Evolutionary conservation across 805 yeast species (phyloP), one percentile per base, ranked within the genome.

Genomic region (Lipomyces chichibuensis): DNA sequence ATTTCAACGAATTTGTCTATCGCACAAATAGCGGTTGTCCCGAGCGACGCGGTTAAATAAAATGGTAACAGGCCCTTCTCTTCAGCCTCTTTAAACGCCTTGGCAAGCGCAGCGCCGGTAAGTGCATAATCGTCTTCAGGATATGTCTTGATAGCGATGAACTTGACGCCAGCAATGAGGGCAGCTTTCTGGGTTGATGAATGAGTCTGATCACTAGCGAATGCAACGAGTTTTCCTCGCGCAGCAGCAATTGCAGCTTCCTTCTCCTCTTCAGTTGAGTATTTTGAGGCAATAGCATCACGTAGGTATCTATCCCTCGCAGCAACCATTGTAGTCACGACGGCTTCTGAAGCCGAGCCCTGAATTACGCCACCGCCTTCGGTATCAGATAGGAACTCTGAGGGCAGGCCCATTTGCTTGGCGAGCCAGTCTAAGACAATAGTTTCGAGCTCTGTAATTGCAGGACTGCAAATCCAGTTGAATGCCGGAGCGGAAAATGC

Each of bases 371-470:
- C 74, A 11, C 74, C 73, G n/a, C 74, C 74, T 9, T 51, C 65
- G 17, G 69, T 70, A n/a, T 52, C 57, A 14, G 74, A 72, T 27
- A 70, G 52, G 54, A 71, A 72, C 11, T 54, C 39, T 14, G 64
- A 54, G 3, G 74, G 72, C 20, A 72, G 59, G 13, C 51, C 60
- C 53, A 71, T 58, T 49, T 70, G 69, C 53, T 70, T 71, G 2
- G 73, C 74, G 23, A 72, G 71, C 74, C 74, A 71, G 54, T 72
- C 74, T 37, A 72, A 61, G n/a, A 71, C 74, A 57, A 72, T 72
- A 1, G 74, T 72, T 27, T 72, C 74, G 25, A 72, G 69, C 58
- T 72, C 74, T 23, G 74, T 72, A 43, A 72, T 69, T 13, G 72
- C 74, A 17, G 74, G 74, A 33, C 71, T 65, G 51, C 74, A 71